Evolutionary conservation across 2,329 filamentous ascomycete genomes (phyloP).

Genomic region (Pseudogymnoascus sp.): DNA sequence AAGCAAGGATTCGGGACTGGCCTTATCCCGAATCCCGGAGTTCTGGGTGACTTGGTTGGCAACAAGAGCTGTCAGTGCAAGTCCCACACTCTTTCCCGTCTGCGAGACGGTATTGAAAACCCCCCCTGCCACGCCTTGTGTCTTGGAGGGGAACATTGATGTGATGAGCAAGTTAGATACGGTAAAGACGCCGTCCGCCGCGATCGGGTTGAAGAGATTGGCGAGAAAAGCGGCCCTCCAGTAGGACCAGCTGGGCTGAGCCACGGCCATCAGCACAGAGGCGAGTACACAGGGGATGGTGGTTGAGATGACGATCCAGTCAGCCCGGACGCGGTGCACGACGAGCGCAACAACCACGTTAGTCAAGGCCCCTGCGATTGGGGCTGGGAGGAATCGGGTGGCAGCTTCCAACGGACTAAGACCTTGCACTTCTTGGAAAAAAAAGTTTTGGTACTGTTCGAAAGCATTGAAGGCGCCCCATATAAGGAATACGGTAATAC

Average conservation of each 20-base stretch:
- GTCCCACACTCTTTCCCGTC: constrained; percentile 35
- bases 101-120: constrained; percentile 39
- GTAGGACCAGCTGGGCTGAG: constrained; percentile 35
- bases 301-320: constrained; percentile 32
- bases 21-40: no score
- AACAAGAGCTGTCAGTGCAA: constrained; percentile 33
- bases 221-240: constrained; percentile 38
- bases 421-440: not conserved
- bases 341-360: constrained; percentile 37
- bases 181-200: constrained; percentile 29
- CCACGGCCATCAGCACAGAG: constrained; percentile 36
- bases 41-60: constrained; percentile 16
- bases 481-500: constrained; percentile 25
- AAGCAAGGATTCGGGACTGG: no score
- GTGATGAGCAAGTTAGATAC: constrained; percentile 37
- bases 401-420: constrained; percentile 8
- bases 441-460: constrained; percentile 18
- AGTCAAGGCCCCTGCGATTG: constrained; percentile 30
- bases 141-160: constrained; percentile 31
- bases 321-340: constrained; percentile 34
- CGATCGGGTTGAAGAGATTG: constrained; percentile 34
- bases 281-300: constrained; percentile 28
- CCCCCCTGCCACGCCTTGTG: constrained; percentile 36
- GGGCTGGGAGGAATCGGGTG: constrained; percentile 32
- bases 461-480: constrained; percentile 25